A percentile compares a stretch with the other conserved stretches of the same genome.
phyloP scores from a whole-genome alignment of 2,329 filamentous ascomycete species.

The Monosporascus sp. region DNA sequence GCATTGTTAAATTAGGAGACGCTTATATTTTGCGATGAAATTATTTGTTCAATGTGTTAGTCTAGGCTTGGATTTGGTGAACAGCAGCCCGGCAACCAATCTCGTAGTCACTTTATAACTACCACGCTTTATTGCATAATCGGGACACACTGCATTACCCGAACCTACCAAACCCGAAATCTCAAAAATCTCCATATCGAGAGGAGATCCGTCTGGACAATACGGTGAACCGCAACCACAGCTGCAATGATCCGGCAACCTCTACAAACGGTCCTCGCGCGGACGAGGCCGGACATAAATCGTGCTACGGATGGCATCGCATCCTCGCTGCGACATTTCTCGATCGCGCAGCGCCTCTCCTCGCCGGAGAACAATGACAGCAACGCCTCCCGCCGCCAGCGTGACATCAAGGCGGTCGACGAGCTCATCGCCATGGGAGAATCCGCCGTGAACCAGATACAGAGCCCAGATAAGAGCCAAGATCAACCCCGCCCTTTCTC shows the following conservation, averaged over 20 bases:
- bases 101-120: no score
- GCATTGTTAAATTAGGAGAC: no score
- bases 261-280: constrained; percentile 18
- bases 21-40: no score
- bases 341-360: constrained; percentile 20
- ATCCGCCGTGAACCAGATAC: background rate
- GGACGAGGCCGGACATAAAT: constrained; percentile 20
- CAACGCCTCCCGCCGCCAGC: constrained; percentile 13
- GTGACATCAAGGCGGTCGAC: constrained; percentile 16
- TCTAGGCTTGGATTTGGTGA: no score
- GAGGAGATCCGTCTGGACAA: background rate
- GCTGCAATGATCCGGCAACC: constrained; percentile 26
- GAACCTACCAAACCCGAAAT: constrained; percentile 10
- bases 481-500: background rate
- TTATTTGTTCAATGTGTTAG: no score
- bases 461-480: background rate
- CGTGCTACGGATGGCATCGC: constrained; percentile 25
- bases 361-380: constrained; percentile 3
- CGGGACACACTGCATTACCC: constrained; percentile 2
- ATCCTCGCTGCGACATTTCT: constrained; percentile 25
- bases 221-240: background rate
- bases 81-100: no score
- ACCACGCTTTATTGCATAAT: constrained; percentile 4
- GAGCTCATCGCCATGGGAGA: constrained; percentile 18
- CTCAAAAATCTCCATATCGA: constrained; percentile 6